A percentile compares a stretch with the other conserved stretches of the same genome.
Conservation (phyloP, 495 filamentous ascomycete species). For the Sordaria brevicollis region DNA sequence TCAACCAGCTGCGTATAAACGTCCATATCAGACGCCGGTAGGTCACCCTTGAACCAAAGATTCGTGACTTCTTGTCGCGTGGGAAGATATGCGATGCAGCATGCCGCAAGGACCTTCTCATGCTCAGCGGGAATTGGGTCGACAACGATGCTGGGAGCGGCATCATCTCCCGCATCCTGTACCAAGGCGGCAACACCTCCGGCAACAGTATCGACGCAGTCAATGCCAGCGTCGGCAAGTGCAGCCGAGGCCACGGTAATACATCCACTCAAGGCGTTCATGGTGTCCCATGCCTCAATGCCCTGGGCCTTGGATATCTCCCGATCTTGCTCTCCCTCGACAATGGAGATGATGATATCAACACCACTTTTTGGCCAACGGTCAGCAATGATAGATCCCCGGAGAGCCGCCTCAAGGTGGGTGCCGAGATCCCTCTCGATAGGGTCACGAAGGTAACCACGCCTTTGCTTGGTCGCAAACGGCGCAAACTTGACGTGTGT, state of each 20-base stretch:
- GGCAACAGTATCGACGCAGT: slow-evolving; percentile 83
- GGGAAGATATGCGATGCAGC: slow-evolving; percentile 85
- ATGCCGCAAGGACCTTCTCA: slow-evolving; percentile 63
- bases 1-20: slow-evolving; percentile 32
- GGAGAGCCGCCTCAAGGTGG: slow-evolving; percentile 81
- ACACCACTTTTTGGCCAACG: slow-evolving; percentile 95
- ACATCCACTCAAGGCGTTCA: slow-evolving; percentile 85
- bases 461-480: slow-evolving; percentile 71
- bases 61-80: slow-evolving; percentile 84
- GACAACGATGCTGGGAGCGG: slow-evolving; percentile 49
- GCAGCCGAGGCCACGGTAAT: slow-evolving; percentile 94
- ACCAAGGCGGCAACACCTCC: slow-evolving; percentile 85
- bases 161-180: slow-evolving; percentile 21
- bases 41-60: slow-evolving; percentile 78
- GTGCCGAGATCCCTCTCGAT: slow-evolving; percentile 82
- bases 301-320: slow-evolving; percentile 36
- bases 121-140: slow-evolving; percentile 82
- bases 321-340: slow-evolving; percentile 69
- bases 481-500: slow-evolving; percentile 94
- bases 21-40: slow-evolving; percentile 28
- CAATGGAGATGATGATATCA: slow-evolving; percentile 80
- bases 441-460: slow-evolving; percentile 78
- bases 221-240: slow-evolving; percentile 88
- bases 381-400: slow-evolving; percentile 81
- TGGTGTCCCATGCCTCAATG: slow-evolving; percentile 57